Base-by-base conservation (phyloP, 108 stramenopile genomes). In the Cylindrotheca closterium region DNA sequence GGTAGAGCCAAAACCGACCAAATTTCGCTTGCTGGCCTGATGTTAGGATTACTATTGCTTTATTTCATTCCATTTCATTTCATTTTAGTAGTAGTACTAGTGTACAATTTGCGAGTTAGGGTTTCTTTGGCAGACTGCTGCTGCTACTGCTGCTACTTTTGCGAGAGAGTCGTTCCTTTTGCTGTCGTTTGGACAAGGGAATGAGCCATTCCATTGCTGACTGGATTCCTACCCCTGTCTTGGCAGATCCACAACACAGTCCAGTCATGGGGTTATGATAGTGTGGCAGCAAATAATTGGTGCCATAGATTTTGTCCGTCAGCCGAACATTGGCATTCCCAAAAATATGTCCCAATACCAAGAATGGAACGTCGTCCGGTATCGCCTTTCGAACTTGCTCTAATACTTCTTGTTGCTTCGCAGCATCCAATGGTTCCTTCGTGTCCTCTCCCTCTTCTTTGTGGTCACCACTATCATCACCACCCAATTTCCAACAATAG, bases 141-240 rank as follows among this genome's bases (percentile, higher is more conserved):
- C n/a, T n/a, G n/a, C n/a, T n/a, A n/a, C n/a, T n/a, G n/a, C n/a
- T n/a, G n/a, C n/a, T n/a, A n/a, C n/a, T 51, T 28, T 53, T 58
- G 33, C 56, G 46, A 3, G 71, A 55, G 15, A 73, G 27, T 17
- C 68, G 51, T 60, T 76, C 68, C 51, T 66, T 65, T 52, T 67
- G 59, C 52, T 82, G 81, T 63, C 67, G 76, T 48, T 78, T 78
- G 28, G 81, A 73, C 52, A 78, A 26, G 4, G 77, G 77, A 22
- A 85, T 74, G 21, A 85, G 52, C 84, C 84, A 88, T 67, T 88
- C 87, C 73, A 92, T 80, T n/a, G 91, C 84, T 26, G 80, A 60
- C 15, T 68, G 70, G 1, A 92, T 82, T 19, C 91, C 91, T 30
- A 81, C 84, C 12, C 91, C 91, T 22, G 84, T 79, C 61, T 75